Conservation (phyloP, 1,284 basidiomycete genomes). For the Malassezia nana region DNA sequence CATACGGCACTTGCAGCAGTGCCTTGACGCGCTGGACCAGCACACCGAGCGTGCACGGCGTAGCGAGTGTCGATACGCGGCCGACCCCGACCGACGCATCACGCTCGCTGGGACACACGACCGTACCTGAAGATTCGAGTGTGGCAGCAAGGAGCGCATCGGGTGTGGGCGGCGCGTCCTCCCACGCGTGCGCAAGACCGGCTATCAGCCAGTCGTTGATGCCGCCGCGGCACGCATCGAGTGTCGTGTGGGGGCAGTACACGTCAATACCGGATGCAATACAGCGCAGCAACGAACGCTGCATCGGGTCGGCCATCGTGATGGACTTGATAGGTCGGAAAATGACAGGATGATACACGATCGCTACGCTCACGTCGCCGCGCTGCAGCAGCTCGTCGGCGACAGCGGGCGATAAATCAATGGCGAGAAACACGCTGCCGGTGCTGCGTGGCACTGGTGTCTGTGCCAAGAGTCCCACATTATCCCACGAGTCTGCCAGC, state of each 20-base stretch:
- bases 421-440: conserved; percentile 33
- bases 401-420: conserved; percentile 41
- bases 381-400: conserved; percentile 36
- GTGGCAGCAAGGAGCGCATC: neutral
- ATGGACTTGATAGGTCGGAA: conserved; percentile 70
- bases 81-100: conserved; percentile 11
- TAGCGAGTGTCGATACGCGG: neutral
- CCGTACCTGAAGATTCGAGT: conserved; percentile 13
- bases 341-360: conserved; percentile 67
- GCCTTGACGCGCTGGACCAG: conserved; percentile 8
- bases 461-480: conserved; percentile 38
- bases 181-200: conserved; percentile 21
- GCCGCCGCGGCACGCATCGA: conserved; percentile 70
- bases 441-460: conserved; percentile 1
- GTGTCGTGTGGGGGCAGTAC: conserved; percentile 74
- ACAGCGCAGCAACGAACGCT: conserved; percentile 67
- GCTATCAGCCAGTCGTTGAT: conserved; percentile 56
- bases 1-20: conserved; percentile 6
- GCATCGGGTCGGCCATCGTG: conserved; percentile 67
- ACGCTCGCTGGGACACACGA: neutral
- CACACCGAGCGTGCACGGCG: neutral
- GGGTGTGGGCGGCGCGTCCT: conserved; percentile 7
- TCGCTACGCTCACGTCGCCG: conserved; percentile 53
- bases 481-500: conserved; percentile 32
- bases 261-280: conserved; percentile 72